Evolutionary conservation across 2,329 filamentous ascomycete species (phyloP).

Genomic region (Ophiocordyceps polyrhachis-furcata): DNA sequence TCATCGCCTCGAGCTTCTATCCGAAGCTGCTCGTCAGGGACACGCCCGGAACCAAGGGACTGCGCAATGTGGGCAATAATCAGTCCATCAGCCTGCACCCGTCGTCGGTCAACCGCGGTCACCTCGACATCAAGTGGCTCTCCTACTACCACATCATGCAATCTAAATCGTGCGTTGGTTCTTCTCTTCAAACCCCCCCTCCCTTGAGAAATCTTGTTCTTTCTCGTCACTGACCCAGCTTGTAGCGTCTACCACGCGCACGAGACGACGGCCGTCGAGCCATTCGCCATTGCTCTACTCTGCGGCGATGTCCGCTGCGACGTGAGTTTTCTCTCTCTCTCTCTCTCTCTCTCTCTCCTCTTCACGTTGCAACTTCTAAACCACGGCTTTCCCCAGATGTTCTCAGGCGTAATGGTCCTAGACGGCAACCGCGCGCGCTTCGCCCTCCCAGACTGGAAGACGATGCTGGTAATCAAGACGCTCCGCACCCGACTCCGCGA

Average conservation of each 20-base stretch:
- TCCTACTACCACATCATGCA: constrained; percentile 98
- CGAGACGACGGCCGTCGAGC: constrained; percentile 64
- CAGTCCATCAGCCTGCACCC: constrained; percentile 77
- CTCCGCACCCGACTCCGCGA: constrained; percentile 57
- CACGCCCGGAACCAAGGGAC: constrained; percentile 48
- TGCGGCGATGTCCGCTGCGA: constrained; percentile 82
- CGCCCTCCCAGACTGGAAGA: constrained; percentile 72
- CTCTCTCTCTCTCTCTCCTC: neutral
- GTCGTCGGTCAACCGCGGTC: constrained; percentile 69
- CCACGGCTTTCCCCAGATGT: constrained; percentile 36
- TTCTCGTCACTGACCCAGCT: neutral
- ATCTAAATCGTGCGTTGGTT: constrained; percentile 44
- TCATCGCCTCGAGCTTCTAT: constrained; percentile 90
- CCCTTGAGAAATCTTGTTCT: too few species aligned
- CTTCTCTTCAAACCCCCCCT: too few species aligned
- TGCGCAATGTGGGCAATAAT: constrained; percentile 85
- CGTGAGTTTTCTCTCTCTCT: constrained; percentile 23
- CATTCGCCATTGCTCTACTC: constrained; percentile 66
- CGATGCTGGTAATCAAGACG: constrained; percentile 72
- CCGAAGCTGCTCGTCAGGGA: constrained; percentile 78
- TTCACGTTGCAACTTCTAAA: too few species aligned
- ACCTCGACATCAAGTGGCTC: constrained; percentile 54
- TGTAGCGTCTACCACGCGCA: constrained; percentile 61
- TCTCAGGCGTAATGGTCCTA: constrained; percentile 67
- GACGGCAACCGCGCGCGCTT: constrained; percentile 80